phyloP scores from a whole-genome alignment of 2,329 filamentous ascomycete genomes.

The Celoporthe dispersa region DNA sequence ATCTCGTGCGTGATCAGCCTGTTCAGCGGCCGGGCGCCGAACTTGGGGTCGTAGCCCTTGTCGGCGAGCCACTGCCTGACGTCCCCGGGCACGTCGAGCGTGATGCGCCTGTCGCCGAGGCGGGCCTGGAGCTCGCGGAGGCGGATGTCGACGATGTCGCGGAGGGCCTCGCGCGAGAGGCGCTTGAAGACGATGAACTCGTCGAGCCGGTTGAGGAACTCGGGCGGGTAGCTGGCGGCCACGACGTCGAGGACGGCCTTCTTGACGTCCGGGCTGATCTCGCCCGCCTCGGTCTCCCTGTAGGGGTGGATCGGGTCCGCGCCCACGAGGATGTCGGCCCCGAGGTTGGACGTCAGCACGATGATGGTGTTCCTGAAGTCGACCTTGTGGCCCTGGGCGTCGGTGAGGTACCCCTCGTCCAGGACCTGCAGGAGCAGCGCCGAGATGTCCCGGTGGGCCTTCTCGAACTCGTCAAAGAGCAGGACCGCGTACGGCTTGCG shows the following conservation, averaged over 20 bases:
- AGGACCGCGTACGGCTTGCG: constrained; percentile 95
- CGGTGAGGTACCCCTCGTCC: constrained; percentile 94
- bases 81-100: constrained; percentile 69
- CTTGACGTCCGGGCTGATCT: constrained; percentile 75
- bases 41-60: constrained; percentile 87
- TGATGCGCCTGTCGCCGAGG: constrained; percentile 84
- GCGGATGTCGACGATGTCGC: constrained; percentile 93
- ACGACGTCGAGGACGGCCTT: constrained; percentile 89
- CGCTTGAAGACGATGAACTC: constrained; percentile 97
- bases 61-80: constrained; percentile 88
- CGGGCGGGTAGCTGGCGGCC: constrained; percentile 74
- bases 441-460: constrained; percentile 94
- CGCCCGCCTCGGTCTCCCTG: constrained; percentile 65
- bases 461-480: constrained; percentile 97
- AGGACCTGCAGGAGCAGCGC: constrained; percentile 90
- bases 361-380: constrained; percentile 98
- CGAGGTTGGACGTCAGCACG: constrained; percentile 93
- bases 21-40: constrained; percentile 89
- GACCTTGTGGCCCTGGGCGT: constrained; percentile 93
- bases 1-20: constrained; percentile 89
- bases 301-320: constrained; percentile 68
- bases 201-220: constrained; percentile 96
- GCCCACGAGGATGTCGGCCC: constrained; percentile 86
- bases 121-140: constrained; percentile 81
- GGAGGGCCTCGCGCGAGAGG: constrained; percentile 74